A percentile compares a stretch with the other conserved stretches of the same genome.
Evolutionary conservation across 2,329 filamentous ascomycete genomes (phyloP).

Genomic region (Alternaria sp.): DNA sequence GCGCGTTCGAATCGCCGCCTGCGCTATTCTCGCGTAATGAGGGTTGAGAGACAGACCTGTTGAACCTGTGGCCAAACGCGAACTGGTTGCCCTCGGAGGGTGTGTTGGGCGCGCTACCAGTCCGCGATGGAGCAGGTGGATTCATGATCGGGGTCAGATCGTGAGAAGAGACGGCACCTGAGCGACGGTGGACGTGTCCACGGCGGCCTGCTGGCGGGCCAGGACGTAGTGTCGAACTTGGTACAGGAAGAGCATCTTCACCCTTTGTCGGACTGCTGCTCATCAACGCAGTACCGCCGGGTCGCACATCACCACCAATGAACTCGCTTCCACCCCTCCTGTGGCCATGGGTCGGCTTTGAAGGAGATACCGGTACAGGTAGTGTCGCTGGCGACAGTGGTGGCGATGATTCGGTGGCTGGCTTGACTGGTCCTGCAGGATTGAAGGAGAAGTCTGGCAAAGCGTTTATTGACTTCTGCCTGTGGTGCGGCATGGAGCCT

Average conservation of each 20-base stretch:
- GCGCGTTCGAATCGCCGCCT: slow-evolving; percentile 39
- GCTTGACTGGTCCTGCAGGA: slow-evolving; percentile 51
- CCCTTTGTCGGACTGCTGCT: slow-evolving; percentile 75
- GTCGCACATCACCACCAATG: slow-evolving; percentile 72
- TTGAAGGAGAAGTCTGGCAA: slow-evolving; percentile 62
- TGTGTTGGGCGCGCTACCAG: slow-evolving; percentile 71
- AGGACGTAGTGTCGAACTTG: slow-evolving; percentile 60
- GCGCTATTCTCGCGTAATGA: slow-evolving; percentile 40
- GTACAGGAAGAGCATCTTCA: slow-evolving; percentile 65
- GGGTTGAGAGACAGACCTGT: slow-evolving; percentile 53
- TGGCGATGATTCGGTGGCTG: slow-evolving; percentile 45
- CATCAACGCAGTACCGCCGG: slow-evolving; percentile 64
- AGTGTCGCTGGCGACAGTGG: slow-evolving; percentile 50
- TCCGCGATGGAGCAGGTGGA: slow-evolving; percentile 62
- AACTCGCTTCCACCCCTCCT: slow-evolving; percentile 85
- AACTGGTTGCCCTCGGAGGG: slow-evolving; percentile 61
- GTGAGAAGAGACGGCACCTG: slow-evolving; percentile 81
- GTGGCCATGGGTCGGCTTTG: slow-evolving; percentile 67
- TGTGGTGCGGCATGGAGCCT: slow-evolving; percentile 45
- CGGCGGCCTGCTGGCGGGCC: slow-evolving; percentile 65
- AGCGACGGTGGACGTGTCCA: slow-evolving; percentile 82
- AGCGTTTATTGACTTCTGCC: slow-evolving; percentile 55
- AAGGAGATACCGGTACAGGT: slow-evolving; percentile 56
- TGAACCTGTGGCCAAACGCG: slow-evolving; percentile 46
- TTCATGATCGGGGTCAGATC: slow-evolving; percentile 77